Conservation (phyloP, 306 rosid species). For the Medicago arabica region DNA sequence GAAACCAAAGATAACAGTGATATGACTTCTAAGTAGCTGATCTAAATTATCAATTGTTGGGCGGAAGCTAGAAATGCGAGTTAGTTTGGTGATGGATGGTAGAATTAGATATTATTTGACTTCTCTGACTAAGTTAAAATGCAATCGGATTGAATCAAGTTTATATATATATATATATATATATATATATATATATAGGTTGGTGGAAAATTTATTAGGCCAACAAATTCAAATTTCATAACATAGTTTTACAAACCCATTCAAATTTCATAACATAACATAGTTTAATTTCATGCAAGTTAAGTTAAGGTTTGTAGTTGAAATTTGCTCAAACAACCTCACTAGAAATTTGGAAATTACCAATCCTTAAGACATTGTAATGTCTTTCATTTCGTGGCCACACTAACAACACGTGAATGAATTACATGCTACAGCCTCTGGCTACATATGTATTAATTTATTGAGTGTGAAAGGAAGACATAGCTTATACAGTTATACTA, state of each 20-base stretch:
- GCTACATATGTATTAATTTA: too few species aligned
- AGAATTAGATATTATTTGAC: conserved; percentile 35
- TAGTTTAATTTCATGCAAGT: background rate
- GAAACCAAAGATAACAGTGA: background rate
- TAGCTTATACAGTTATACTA: too few species aligned
- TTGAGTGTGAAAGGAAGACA: too few species aligned
- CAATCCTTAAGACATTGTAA: too few species aligned
- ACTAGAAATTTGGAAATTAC: too few species aligned
- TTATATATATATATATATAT: background rate
- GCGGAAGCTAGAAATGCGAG: conserved; percentile 4
- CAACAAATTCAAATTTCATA: conserved; percentile 16
- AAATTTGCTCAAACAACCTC: too few species aligned
- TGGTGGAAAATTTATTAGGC: conserved; percentile 32
- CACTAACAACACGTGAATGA: too few species aligned
- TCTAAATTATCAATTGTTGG: conserved; percentile 36
- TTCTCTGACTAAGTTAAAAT: background rate
- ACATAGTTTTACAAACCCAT: background rate
- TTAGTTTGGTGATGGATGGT: conserved; percentile 41
- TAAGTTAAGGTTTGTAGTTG: too few species aligned
- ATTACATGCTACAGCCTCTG: too few species aligned
- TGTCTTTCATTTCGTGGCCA: too few species aligned
- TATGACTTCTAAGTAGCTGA: conserved; percentile 30
- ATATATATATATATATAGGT: background rate
- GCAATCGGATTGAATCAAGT: background rate
- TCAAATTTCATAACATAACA: background rate